phyloP scores from a whole-genome alignment of 257 asterid genomes.

The Penstemon barbatus region DNA sequence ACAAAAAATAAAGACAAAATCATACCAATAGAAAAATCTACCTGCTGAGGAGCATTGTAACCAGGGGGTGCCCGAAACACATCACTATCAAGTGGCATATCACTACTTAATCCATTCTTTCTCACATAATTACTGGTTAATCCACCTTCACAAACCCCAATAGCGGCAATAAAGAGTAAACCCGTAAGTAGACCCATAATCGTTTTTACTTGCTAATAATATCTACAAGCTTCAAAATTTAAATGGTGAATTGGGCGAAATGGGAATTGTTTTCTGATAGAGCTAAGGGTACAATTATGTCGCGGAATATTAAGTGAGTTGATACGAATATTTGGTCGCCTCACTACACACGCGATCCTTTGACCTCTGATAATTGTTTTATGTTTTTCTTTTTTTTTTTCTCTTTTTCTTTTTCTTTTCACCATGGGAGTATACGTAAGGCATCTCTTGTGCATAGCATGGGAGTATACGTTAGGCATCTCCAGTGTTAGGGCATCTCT shows the following conservation, averaged over 20 bases:
- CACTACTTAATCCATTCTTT: slow-evolving; percentile 34
- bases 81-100: slow-evolving; percentile 69
- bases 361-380: slow-evolving; percentile 5
- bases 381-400: no score
- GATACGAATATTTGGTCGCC: slow-evolving; percentile 12
- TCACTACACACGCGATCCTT: background rate
- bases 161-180: slow-evolving; percentile 22
- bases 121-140: slow-evolving; percentile 43
- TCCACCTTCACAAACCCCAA: slow-evolving; percentile 42
- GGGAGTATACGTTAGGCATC: no score
- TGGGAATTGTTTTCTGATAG: background rate
- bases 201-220: no score
- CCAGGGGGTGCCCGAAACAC: slow-evolving; percentile 58
- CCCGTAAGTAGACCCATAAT: slow-evolving; percentile 24
- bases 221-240: background rate
- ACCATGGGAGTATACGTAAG: no score
- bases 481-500: no score
- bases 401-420: no score
- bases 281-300: background rate
- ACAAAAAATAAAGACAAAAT: background rate
- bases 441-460: no score
- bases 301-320: slow-evolving; percentile 9
- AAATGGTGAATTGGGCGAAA: background rate
- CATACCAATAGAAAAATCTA: background rate
- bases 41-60: slow-evolving; percentile 70